phyloP scores from a whole-genome alignment of 495 filamentous ascomycete genomes.

The Rusavskia elegans region DNA sequence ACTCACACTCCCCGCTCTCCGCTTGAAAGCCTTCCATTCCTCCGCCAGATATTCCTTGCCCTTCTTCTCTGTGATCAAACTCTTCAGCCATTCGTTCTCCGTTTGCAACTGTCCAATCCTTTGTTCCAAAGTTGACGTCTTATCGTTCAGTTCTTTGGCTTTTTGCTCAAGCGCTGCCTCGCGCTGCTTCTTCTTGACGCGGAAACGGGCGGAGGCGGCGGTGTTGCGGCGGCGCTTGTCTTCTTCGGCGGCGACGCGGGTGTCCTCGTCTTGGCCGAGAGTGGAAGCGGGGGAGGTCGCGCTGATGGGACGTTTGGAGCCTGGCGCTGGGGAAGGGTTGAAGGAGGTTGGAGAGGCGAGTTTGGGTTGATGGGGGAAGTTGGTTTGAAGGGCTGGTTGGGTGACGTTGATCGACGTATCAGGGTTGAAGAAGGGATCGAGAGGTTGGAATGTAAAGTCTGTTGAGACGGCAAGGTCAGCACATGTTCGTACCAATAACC shows the following conservation, averaged over 20 bases:
- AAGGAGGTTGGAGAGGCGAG: conserved; percentile 1
- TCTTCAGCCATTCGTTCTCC: conserved; percentile 95
- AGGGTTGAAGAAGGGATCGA: background rate
- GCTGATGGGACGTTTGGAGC: background rate
- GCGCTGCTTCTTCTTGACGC: conserved; percentile 98
- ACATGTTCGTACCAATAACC: background rate
- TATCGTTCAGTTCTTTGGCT: conserved; percentile 81
- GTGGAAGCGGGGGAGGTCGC: conserved; percentile 6
- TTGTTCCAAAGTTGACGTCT: conserved; percentile 61
- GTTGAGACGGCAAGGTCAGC: background rate
- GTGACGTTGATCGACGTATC: background rate
- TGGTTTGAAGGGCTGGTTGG: background rate
- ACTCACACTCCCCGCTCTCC: conserved; percentile 11
- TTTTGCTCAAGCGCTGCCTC: conserved; percentile 83
- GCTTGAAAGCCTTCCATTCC: conserved; percentile 16
- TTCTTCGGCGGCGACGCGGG: conserved; percentile 76
- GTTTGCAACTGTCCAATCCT: conserved; percentile 77
- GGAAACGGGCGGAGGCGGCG: conserved; percentile 85
- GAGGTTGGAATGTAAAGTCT: background rate
- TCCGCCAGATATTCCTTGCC: conserved; percentile 23
- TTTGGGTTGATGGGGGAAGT: background rate
- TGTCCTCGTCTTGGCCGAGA: conserved; percentile 29
- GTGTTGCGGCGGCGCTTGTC: conserved; percentile 96
- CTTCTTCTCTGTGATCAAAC: conserved; percentile 84
- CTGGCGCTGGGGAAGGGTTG: background rate